A percentile compares a stretch with the other conserved stretches of the same genome.
phyloP scores from a whole-genome alignment of 495 filamentous ascomycete species.

The Tuber indicum region DNA sequence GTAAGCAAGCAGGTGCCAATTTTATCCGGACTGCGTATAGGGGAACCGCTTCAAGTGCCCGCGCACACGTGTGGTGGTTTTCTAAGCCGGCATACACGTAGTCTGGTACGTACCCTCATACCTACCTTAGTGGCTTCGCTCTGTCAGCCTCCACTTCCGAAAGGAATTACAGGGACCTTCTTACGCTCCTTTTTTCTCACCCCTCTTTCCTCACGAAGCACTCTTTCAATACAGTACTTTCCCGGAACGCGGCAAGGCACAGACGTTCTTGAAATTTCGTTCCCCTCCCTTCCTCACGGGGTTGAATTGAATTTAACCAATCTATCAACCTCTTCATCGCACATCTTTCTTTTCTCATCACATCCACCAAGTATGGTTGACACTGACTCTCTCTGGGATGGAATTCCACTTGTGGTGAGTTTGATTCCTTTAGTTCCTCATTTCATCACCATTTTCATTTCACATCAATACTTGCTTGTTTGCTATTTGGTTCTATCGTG shows the following conservation, averaged over 20 bases:
- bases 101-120: neutral
- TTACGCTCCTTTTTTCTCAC: neutral
- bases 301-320: no score
- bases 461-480: no score
- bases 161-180: neutral
- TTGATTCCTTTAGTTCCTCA: neutral
- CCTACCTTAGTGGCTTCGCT: neutral
- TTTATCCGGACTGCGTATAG: no score
- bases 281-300: no score
- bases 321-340: neutral
- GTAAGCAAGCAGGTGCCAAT: no score
- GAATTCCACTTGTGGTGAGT: conserved; percentile 30
- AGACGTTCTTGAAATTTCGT: neutral
- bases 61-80: neutral
- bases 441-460: neutral
- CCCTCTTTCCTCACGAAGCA: neutral
- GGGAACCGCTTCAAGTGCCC: neutral
- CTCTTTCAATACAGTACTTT: neutral
- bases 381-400: conserved; percentile 11
- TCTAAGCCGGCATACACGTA: neutral
- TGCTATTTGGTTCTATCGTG: no score
- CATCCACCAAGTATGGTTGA: neutral
- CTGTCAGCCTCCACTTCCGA: neutral
- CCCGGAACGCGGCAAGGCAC: neutral
- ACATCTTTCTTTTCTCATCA: neutral